Conservation (phyloP, 2,329 filamentous ascomycete genomes). For the Ophiostoma himal-ulmi region DNA sequence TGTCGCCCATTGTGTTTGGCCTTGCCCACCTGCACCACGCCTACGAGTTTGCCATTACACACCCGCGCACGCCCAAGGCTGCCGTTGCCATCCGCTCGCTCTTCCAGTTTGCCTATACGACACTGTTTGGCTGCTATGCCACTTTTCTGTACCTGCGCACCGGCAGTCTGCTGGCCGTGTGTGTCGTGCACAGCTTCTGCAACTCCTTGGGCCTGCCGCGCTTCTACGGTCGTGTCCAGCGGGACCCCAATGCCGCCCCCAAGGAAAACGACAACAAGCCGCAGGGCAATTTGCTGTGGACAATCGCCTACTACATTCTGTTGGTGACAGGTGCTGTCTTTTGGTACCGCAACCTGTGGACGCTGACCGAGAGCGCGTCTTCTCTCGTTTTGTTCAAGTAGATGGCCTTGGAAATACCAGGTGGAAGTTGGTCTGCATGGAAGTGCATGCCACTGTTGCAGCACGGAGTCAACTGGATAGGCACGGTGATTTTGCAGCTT, state of each 20-base stretch:
- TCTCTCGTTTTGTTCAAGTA: constrained; percentile 36
- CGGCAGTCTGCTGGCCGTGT: constrained; percentile 69
- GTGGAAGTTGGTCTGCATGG: background rate
- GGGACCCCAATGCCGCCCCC: constrained; percentile 16
- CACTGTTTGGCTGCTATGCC: constrained; percentile 87
- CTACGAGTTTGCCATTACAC: constrained; percentile 82
- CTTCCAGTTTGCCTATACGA: constrained; percentile 85
- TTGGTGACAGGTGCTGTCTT: constrained; percentile 63
- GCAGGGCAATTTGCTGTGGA: constrained; percentile 52
- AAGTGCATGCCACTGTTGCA: background rate
- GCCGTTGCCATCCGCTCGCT: constrained; percentile 64
- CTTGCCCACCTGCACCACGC: constrained; percentile 93
- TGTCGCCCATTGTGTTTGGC: constrained; percentile 84
- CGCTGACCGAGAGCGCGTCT: constrained; percentile 59
- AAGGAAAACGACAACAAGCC: constrained; percentile 11
- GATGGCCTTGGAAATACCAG: background rate
- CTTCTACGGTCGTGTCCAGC: constrained; percentile 70
- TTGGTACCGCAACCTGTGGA: constrained; percentile 68
- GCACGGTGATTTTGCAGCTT: background rate
- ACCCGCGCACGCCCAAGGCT: constrained; percentile 61
- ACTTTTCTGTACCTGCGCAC: constrained; percentile 85
- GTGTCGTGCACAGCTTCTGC: constrained; percentile 79
- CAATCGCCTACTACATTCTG: constrained; percentile 70
- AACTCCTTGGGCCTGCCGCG: constrained; percentile 87
- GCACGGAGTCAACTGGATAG: background rate